Conservation (phyloP, 2,329 filamentous ascomycete species). For the Drechslerella dactyloides region DNA sequence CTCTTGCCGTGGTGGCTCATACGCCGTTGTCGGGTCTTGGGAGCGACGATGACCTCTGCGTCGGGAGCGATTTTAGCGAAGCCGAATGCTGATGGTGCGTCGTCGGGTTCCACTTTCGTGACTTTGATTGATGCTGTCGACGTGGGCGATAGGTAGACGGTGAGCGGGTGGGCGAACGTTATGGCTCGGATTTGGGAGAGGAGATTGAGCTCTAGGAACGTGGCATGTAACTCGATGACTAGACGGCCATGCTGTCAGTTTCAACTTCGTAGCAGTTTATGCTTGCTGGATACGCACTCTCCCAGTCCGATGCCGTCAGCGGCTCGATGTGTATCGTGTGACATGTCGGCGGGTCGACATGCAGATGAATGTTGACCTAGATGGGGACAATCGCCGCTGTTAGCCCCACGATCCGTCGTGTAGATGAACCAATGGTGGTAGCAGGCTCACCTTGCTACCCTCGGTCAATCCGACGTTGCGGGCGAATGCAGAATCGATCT, state of each 20-base stretch:
- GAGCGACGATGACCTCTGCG: constrained; percentile 95
- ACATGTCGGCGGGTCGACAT: constrained; percentile 86
- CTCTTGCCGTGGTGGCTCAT: constrained; percentile 59
- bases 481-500: constrained; percentile 55
- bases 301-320: constrained; percentile 93
- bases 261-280: background rate
- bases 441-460: constrained; percentile 53
- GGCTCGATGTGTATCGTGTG: constrained; percentile 98
- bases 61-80: constrained; percentile 94
- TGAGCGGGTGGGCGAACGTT: constrained; percentile 74
- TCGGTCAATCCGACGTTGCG: constrained; percentile 54
- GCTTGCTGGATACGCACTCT: constrained; percentile 64
- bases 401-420: constrained; percentile 18
- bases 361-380: constrained; percentile 70
- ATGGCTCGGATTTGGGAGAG: constrained; percentile 90
- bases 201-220: constrained; percentile 92
- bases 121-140: constrained; percentile 92
- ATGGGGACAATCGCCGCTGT: constrained; percentile 42
- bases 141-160: constrained; percentile 90
- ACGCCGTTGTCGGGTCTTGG: constrained; percentile 77
- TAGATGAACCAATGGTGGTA: constrained; percentile 5
- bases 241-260: constrained; percentile 9
- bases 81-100: constrained; percentile 66
- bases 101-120: constrained; percentile 77
- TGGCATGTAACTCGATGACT: constrained; percentile 94